A percentile compares a stretch with the other conserved stretches of the same genome.
These are phyloP conservation scores for Croton laevigatus DNA, from an alignment of 441 rosid species.

Conservation along the genomic window DNA sequence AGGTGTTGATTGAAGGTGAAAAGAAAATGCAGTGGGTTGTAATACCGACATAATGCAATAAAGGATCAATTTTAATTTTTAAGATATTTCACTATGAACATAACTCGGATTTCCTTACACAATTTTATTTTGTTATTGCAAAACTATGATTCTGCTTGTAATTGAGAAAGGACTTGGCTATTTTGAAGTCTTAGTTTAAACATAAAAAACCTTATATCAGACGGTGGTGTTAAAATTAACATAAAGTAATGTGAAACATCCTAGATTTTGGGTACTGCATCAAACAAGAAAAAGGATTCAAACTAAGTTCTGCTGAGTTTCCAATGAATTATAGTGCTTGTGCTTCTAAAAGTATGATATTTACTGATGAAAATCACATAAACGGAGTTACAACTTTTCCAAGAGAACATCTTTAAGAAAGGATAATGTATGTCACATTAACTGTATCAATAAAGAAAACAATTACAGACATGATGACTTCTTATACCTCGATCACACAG, in stretches of 20 bases:
- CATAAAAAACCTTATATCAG: no score
- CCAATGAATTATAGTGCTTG: background rate
- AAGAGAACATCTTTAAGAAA: slow-evolving; percentile 3
- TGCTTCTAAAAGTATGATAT: background rate
- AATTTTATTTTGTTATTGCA: background rate
- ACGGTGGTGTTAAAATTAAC: no score
- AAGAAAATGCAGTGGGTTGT: background rate
- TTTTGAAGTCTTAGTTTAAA: no score
- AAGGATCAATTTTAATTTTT: background rate
- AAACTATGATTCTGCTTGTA: no score
- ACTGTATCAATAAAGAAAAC: background rate
- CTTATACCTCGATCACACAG: no score
- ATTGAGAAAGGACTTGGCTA: no score
- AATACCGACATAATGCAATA: background rate
- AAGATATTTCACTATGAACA: background rate
- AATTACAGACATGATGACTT: background rate
- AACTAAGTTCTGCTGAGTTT: background rate
- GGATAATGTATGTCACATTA: background rate
- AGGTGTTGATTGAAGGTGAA: background rate
- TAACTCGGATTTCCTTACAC: background rate
- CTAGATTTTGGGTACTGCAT: no score
- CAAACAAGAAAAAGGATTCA: background rate
- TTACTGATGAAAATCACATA: background rate
- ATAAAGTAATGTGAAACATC: no score
- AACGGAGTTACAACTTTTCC: background rate